Evolutionary conservation across 1,139 yeast genomes (phyloP), one percentile per base, ranked within the genome.

Genomic region (Blastobotrys capitulatus): DNA sequence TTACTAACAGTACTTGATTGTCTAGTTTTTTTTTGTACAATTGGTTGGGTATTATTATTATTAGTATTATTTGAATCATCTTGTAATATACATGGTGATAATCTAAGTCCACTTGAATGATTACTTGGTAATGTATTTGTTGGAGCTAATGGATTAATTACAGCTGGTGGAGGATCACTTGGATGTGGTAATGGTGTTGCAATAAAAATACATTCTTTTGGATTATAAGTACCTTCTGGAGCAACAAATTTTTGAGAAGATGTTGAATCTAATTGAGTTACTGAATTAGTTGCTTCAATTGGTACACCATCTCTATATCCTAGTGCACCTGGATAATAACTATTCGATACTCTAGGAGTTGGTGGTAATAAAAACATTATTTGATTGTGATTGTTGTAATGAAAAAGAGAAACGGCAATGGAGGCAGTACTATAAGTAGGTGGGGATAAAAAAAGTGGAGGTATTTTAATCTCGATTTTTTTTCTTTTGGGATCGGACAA

Each of bases 161-260:
- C 61, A 26, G 61, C 55, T 19, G 67, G 64, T 9, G 67, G 67
- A 10, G 67, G 66, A 47, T 67, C 70, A 6, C 67, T 59, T 2
- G 71, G 71, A 48, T 67, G 71, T 3, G 68, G 67, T 5, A 64
- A 57, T 13, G 72, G 72, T 13, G 61, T 61, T 9, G 70, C 69
- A 37, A 68, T 53, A 43, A 56, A 63, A 34, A 68, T 55, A 38
- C 63, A 61, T 40, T 67, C 68, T 44, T 55, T 51, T 8, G 67
- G 62, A 10, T 46, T 44, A 52, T 67, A 68, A 8, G 50, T 46
- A 7, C 72, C 72, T 52, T 64, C 67, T 1, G 65, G 63, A 9
- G 66, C 61, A 0, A 55, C 40, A 52, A 62, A 57, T 10, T 52
- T 52, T 43, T 57, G 57, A 9, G 47, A 46, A 6, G 54, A 57